Evolutionary conservation across 2,329 filamentous ascomycete species (phyloP), one percentile per base, ranked within the genome.

Genomic region (Amylocarpus encephaloides): DNA sequence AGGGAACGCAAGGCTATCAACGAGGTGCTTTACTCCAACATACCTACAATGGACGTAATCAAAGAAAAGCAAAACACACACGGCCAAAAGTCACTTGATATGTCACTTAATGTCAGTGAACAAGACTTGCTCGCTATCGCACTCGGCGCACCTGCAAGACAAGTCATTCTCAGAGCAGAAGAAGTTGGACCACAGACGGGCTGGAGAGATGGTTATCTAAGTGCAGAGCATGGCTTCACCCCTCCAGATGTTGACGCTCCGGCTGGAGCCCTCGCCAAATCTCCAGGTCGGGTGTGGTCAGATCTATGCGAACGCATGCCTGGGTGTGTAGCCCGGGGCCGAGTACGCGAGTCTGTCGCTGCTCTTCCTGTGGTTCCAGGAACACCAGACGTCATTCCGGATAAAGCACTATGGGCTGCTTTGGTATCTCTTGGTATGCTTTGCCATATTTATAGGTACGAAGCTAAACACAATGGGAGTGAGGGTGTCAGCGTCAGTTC

Each of bases 221-320:
- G 69, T 50, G 68, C 68, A 15, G 74, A 77, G 46, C 71, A 76
- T 34, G 76, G 76, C 0, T 78, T 78, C 52, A 74, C 72, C 16
- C 73, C 75, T 0, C 70, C 70, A 1, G 74, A 78, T 52, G 72
- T 74, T 11, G 73, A 75, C 52, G 75, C 74, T 49, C 66, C 75
- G 0, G 69, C 70, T 1, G 72, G 69, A 3, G 74, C 73, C 5
- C 66, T 71, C 13, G 71, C 70, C 29, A 71, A 67, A 52, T 76
- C 73, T 0, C 74, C 74, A 0, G 75, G 76, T 0, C 66, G 75
- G n/a, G 70, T 78, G 13, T 79, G 76, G 76, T 73, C 73, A 3
- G 75, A 78, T 52, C 66, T 78, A 0, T 76, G 73, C 49, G 74
- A 77, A 58, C 66, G 75, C 2, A 78, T 78, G 71, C 75, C 75